Percentiles rank a stretch among this genome's conserved stretches.
phyloP scores from a whole-genome alignment of 148 eudicot species.

The Fallopia convolvulus region DNA sequence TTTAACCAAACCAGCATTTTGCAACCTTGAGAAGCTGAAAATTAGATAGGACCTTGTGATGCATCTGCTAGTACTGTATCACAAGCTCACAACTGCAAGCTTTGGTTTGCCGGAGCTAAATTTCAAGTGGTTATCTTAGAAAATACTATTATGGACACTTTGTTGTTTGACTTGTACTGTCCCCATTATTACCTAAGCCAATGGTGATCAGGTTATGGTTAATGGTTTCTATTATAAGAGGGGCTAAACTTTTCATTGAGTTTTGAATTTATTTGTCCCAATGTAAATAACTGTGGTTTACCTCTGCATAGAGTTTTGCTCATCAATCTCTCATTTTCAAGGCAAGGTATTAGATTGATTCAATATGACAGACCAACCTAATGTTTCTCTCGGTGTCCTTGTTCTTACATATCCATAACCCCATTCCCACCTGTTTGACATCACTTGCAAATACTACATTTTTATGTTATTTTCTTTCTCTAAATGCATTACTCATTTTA shows the following conservation, averaged over 20 bases:
- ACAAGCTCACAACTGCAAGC: neutral
- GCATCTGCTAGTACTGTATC: neutral
- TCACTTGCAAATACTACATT: neutral
- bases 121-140: too few species aligned
- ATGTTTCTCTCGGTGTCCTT: neutral
- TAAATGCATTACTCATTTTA: neutral
- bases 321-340: neutral
- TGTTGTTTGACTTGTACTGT: neutral
- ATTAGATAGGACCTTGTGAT: neutral
- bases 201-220: neutral
- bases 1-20: neutral
- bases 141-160: neutral
- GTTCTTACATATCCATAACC: too few species aligned
- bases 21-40: neutral
- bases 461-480: neutral
- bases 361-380: neutral
- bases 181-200: neutral
- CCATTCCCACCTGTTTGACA: neutral
- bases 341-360: neutral
- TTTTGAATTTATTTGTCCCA: neutral
- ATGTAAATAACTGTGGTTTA: neutral
- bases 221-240: neutral
- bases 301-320: neutral
- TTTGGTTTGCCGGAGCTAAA: too few species aligned
- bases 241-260: neutral